phyloP scores from a whole-genome alignment of 163 green algal genomes.

The Chloroidium sp. region DNA sequence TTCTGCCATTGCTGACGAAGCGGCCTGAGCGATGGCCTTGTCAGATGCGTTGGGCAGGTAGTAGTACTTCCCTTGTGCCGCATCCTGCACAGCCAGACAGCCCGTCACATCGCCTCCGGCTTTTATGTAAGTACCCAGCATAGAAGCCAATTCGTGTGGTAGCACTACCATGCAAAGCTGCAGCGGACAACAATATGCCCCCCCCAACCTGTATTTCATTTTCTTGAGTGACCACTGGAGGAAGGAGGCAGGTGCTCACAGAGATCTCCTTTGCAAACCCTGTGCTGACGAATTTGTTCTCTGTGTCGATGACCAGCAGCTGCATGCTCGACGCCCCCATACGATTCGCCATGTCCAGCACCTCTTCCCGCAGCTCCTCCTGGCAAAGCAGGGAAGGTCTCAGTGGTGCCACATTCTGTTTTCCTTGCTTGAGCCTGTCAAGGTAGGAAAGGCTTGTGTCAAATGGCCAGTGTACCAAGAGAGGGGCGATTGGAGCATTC shows the following conservation, averaged over 20 bases:
- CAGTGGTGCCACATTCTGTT: background rate
- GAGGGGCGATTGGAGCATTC: too few species aligned
- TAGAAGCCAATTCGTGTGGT: background rate
- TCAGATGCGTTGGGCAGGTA: constrained; percentile 96
- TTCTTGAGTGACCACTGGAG: too few species aligned
- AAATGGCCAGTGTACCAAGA: too few species aligned
- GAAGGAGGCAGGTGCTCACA: background rate
- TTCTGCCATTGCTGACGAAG: constrained; percentile 53
- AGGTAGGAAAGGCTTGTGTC: too few species aligned
- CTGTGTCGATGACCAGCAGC: constrained; percentile 96
- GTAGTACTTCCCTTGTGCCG: constrained; percentile 91
- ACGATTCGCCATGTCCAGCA: constrained; percentile 94
- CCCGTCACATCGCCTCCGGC: background rate
- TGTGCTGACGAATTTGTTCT: constrained; percentile 85
- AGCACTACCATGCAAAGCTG: background rate
- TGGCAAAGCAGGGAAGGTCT: background rate
- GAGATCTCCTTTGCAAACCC: constrained; percentile 94
- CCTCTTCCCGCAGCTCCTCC: constrained; percentile 59
- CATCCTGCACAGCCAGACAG: constrained; percentile 12
- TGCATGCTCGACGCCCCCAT: constrained; percentile 65
- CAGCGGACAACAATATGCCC: background rate
- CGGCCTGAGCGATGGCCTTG: constrained; percentile 79
- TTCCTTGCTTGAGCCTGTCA: too few species aligned
- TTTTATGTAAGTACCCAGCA: background rate
- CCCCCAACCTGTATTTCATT: too few species aligned